Percentiles rank a stretch among this genome's conserved stretches.
Conservation (phyloP, 73 alveolate genomes). For the Paramecium primaurelia region DNA sequence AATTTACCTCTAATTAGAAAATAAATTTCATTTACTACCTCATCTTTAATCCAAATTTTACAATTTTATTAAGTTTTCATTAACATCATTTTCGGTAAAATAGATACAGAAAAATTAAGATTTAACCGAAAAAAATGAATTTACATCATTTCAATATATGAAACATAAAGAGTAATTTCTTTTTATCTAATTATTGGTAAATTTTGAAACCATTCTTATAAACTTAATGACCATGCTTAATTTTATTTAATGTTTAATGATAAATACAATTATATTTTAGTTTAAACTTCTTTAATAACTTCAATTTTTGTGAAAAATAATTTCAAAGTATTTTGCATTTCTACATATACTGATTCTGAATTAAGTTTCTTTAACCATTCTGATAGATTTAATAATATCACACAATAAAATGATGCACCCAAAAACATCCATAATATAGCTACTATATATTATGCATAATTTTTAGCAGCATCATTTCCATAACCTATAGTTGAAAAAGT, state of each 20-base stretch:
- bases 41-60: constrained; percentile 11
- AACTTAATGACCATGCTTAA: neutral
- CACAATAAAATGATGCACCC: constrained; percentile 8
- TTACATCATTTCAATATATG: neutral
- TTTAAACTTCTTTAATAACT: neutral
- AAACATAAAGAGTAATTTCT: neutral
- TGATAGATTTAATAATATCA: neutral
- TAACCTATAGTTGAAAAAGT: constrained; percentile 8
- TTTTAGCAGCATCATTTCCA: constrained; percentile 7
- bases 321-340: neutral
- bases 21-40: neutral
- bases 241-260: neutral
- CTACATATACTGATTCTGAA: neutral
- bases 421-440: constrained; percentile 20
- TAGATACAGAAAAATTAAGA: constrained; percentile 1
- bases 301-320: neutral
- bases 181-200: neutral
- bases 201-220: neutral
- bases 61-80: neutral
- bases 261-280: neutral
- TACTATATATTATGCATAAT: neutral
- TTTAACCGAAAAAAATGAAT: neutral
- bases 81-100: neutral
- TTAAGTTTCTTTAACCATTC: neutral
- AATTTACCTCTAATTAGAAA: constrained; percentile 5